These are phyloP conservation scores for Phragmites australis DNA, from an alignment of 176 grass and related monocot genomes.

Conservation along the genomic window DNA sequence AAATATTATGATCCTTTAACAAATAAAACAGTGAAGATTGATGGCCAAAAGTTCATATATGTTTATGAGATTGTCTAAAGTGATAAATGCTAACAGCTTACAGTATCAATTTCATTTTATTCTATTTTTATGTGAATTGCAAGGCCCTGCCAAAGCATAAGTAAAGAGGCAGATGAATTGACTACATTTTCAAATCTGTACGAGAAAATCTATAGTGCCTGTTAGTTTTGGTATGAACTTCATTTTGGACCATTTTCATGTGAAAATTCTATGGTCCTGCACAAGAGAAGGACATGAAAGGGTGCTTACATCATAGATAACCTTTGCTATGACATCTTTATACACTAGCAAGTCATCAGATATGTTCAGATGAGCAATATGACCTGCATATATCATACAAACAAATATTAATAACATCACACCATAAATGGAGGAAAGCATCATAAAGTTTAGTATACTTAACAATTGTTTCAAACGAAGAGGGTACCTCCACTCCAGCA, in stretches of 20 bases:
- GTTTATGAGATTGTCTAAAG: neutral
- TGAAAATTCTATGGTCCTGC: neutral
- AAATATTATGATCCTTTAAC: constrained; percentile 3
- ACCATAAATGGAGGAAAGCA: neutral
- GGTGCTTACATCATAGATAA: constrained; percentile 92
- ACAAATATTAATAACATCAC: constrained; percentile 30
- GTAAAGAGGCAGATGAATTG: neutral
- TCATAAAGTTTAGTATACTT: constrained; percentile 51
- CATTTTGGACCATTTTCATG: neutral
- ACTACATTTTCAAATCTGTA: neutral
- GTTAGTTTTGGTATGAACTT: neutral
- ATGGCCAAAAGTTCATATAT: neutral
- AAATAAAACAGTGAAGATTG: neutral
- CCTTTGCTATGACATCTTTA: constrained; percentile 84
- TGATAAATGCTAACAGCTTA: neutral
- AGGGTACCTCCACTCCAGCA: constrained; percentile 76
- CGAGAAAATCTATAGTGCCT: neutral
- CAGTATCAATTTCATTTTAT: constrained; percentile 7
- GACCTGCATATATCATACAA: constrained; percentile 63
- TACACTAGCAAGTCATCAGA: constrained; percentile 74
- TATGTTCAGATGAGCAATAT: constrained; percentile 98
- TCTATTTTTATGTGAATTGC: constrained; percentile 9
- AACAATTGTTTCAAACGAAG: constrained; percentile 99
- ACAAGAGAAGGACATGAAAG: neutral
- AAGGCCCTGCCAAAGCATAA: neutral